Evolutionary conservation across 495 filamentous ascomycete genomes (phyloP).

Genomic region (Xylona heveae): DNA sequence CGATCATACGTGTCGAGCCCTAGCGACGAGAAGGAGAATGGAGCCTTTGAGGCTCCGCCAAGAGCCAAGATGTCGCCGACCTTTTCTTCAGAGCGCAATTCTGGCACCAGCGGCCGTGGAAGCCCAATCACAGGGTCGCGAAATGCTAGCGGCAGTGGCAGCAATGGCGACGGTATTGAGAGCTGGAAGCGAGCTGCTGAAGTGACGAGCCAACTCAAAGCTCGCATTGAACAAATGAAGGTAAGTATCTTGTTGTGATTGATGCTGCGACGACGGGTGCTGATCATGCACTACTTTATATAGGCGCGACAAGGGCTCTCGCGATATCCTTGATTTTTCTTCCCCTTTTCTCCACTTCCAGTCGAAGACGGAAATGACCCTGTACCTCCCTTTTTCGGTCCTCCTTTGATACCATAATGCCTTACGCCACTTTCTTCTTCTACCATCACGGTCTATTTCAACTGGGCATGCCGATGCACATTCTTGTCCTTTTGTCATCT

Average conservation of each 20-base stretch:
- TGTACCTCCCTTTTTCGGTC: too few species aligned
- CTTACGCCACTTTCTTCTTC: too few species aligned
- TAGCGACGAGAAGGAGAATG: conserved; percentile 71
- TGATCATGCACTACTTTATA: conserved; percentile 2
- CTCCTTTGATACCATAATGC: too few species aligned
- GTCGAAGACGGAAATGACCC: too few species aligned
- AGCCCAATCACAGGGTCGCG: conserved; percentile 4
- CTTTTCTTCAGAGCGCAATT: conserved; percentile 18
- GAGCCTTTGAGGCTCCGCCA: conserved; percentile 16
- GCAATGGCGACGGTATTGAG: conserved; percentile 43
- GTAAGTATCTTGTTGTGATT: conserved; percentile 19
- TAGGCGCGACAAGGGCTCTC: conserved; percentile 24
- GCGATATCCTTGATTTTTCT: conserved; percentile 10
- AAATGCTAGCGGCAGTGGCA: conserved; percentile 13
- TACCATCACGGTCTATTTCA: too few species aligned
- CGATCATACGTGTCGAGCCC: conserved; percentile 40
- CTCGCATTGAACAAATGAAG: conserved; percentile 83
- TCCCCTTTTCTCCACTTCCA: too few species aligned
- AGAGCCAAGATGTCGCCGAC: conserved; percentile 10
- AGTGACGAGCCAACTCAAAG: conserved; percentile 92
- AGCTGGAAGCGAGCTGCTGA: conserved; percentile 98
- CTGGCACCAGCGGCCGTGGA: conserved; percentile 19
- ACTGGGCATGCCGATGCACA: too few species aligned
- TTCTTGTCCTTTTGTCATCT: too few species aligned
- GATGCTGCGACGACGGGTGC: conserved; percentile 1